Evolutionary conservation across 2,329 filamentous ascomycete genomes (phyloP).

Genomic region (Venturia effusa): DNA sequence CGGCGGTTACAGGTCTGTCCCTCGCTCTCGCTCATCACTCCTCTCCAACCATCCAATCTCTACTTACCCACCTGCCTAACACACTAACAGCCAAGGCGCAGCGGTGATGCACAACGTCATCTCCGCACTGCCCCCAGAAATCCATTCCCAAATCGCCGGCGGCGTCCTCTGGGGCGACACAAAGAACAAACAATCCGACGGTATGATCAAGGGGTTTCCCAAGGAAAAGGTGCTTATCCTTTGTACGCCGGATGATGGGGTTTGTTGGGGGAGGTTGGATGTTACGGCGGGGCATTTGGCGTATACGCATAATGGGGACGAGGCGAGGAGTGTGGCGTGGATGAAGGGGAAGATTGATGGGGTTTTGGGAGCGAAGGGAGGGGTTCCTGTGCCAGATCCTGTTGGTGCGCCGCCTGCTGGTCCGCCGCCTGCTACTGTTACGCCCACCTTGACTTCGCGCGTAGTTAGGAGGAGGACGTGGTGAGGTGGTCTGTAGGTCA

Average conservation of each 20-base stretch:
- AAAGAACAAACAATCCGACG: conserved; percentile 24
- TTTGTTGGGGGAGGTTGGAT: conserved; percentile 17
- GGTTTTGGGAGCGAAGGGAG: neutral
- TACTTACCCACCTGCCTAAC: neutral
- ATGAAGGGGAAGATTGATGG: conserved; percentile 5
- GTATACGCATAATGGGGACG: conserved; percentile 13
- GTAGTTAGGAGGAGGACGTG: too few relatives aligned
- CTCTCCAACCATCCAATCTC: too few relatives aligned
- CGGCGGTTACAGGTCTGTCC: conserved; percentile 3
- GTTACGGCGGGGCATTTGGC: conserved; percentile 18
- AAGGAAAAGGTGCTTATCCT: conserved; percentile 17
- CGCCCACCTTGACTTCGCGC: too few relatives aligned
- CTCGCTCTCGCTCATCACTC: too few relatives aligned
- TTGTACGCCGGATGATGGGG: conserved; percentile 19
- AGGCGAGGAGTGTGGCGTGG: neutral
- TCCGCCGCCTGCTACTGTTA: neutral
- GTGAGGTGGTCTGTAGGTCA: too few relatives aligned
- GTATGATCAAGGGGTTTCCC: conserved; percentile 23
- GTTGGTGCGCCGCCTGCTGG: neutral
- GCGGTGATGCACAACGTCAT: conserved; percentile 34
- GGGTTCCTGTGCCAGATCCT: neutral
- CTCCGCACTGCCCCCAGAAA: conserved; percentile 20
- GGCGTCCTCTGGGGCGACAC: conserved; percentile 36
- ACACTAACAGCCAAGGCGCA: conserved; percentile 30
- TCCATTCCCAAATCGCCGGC: conserved; percentile 24